A percentile compares a stretch with the other conserved stretches of the same genome.
Evolutionary conservation across 495 filamentous ascomycete species (phyloP).

Genomic region (Zalerion maritima): DNA sequence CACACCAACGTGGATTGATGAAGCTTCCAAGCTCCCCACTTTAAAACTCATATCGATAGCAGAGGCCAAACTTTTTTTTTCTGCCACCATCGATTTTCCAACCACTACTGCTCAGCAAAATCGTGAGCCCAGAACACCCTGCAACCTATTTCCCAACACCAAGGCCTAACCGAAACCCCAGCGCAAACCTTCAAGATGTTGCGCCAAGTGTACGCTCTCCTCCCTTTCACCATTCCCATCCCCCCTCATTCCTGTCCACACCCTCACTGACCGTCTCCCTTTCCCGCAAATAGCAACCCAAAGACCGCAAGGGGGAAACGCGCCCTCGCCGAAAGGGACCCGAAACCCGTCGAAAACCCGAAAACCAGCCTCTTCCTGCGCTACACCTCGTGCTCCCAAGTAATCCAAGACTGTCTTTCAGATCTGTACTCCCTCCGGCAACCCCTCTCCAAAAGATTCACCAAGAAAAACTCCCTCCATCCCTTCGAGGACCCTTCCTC

Average conservation of each 20-base stretch:
- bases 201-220: conserved; percentile 29
- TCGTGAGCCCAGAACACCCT: too few species aligned
- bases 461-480: conserved; percentile 86
- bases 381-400: conserved; percentile 62
- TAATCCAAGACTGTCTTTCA: conserved; percentile 62
- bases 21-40: too few species aligned
- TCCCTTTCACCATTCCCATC: conserved; percentile 4
- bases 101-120: too few species aligned
- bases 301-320: conserved; percentile 89
- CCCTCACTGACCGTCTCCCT: conserved; percentile 1
- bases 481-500: conserved; percentile 83
- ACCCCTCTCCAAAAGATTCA: conserved; percentile 70
- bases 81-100: too few species aligned
- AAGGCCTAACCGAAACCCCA: conserved; percentile 9
- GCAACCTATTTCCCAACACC: too few species aligned
- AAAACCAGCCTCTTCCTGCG: conserved; percentile 78
- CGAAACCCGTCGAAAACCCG: conserved; percentile 76
- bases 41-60: too few species aligned
- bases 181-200: conserved; percentile 24
- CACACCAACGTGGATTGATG: too few species aligned
- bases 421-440: conserved; percentile 72
- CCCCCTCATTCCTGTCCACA: conserved; percentile 2
- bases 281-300: conserved; percentile 49
- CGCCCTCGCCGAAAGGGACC: conserved; percentile 74
- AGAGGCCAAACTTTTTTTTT: too few species aligned